Conservation (phyloP, 202 grass and related monocot genomes). For the Setaria italica region DNA sequence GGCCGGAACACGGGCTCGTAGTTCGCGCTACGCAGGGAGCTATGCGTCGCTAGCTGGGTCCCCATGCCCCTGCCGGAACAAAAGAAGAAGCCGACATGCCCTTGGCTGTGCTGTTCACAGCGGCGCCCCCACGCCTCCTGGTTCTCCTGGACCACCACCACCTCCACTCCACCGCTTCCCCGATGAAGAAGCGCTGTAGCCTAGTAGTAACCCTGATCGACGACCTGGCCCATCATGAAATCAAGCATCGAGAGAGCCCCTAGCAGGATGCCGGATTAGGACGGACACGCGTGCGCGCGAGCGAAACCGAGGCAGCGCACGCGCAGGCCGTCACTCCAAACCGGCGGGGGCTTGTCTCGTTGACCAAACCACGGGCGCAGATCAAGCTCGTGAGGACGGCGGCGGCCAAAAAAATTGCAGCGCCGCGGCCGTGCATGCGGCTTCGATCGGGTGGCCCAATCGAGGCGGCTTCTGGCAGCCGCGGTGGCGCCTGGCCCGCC, state of each 20-base stretch:
- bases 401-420: no score
- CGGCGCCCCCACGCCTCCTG: background rate
- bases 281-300: background rate
- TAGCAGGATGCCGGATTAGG: background rate
- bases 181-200: background rate
- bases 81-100: conserved; percentile 48
- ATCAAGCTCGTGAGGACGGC: no score
- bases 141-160: background rate
- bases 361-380: no score
- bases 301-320: background rate
- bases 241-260: background rate
- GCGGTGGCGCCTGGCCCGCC: no score
- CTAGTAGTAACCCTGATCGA: background rate
- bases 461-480: no score
- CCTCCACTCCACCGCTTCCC: background rate
- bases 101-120: background rate
- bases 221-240: background rate
- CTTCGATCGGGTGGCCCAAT: no score
- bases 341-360: no score
- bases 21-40: background rate
- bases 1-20: background rate
- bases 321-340: no score
- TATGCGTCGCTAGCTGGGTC: background rate
- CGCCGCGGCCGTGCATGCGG: no score
- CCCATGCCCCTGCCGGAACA: conserved; percentile 30